These are phyloP conservation scores for Handroanthus guayacan DNA, from an alignment of 257 asterid species.

Conservation along the genomic window DNA sequence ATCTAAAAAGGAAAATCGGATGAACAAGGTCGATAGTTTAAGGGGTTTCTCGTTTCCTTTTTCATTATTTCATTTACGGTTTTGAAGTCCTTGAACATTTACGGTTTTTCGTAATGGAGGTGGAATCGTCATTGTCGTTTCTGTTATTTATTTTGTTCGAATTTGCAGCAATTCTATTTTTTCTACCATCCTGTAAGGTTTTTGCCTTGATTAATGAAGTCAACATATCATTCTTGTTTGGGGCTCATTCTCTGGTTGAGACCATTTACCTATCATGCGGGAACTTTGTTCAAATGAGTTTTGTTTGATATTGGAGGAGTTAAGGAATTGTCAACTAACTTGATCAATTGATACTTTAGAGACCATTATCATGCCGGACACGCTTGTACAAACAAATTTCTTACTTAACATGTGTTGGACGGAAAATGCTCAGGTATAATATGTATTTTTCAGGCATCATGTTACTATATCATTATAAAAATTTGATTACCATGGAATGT, in stretches of 20 bases:
- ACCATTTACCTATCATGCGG: neutral
- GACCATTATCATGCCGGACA: too few relatives aligned
- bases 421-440: too few relatives aligned
- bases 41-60: conserved; percentile 3
- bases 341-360: too few relatives aligned
- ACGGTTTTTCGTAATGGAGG: conserved; percentile 39
- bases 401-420: too few relatives aligned
- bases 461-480: too few relatives aligned
- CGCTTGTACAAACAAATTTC: too few relatives aligned
- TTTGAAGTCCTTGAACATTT: conserved; percentile 31
- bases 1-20: neutral
- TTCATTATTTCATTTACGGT: conserved; percentile 21
- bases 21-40: conserved; percentile 30
- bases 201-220: neutral
- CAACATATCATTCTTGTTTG: conserved; percentile 1
- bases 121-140: conserved; percentile 18
- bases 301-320: neutral
- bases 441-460: too few relatives aligned
- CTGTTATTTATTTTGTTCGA: conserved; percentile 19
- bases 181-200: neutral
- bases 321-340: too few relatives aligned
- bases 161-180: neutral
- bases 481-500: too few relatives aligned
- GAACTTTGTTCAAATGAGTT: neutral
- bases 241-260: neutral